Percentiles rank a stretch among this genome's conserved stretches.
Conservation (phyloP, 805 yeast species). For the Saccharomyces eubayanus region DNA sequence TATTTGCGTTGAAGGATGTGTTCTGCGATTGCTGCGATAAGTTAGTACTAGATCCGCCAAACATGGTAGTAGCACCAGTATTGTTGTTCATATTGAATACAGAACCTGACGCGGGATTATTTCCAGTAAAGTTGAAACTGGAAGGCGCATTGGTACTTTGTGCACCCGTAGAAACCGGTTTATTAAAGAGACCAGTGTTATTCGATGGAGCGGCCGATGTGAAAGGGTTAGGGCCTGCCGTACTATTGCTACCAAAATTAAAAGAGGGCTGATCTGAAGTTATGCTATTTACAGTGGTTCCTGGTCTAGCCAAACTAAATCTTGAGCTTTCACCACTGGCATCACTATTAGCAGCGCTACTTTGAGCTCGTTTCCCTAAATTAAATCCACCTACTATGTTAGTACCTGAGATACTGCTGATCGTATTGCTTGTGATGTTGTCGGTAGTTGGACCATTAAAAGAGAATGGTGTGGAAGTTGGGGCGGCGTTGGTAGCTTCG, state of each 20-base stretch:
- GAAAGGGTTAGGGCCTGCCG: neutral
- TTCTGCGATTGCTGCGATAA: neutral
- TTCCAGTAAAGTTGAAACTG: neutral
- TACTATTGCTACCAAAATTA: neutral
- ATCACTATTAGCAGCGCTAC: neutral
- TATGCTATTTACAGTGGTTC: neutral
- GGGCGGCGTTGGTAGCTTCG: neutral
- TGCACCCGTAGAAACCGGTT: neutral
- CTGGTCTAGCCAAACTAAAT: neutral
- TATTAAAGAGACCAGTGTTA: neutral
- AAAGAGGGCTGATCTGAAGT: neutral
- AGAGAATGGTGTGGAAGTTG: constrained; percentile 2
- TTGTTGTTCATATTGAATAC: constrained; percentile 1
- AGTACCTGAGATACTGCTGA: neutral
- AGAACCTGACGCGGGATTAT: neutral
- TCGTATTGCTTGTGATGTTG: neutral
- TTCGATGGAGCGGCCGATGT: neutral
- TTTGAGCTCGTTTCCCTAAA: neutral
- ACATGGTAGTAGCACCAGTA: constrained; percentile 15
- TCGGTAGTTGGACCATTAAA: neutral
- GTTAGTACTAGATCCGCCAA: constrained; percentile 8
- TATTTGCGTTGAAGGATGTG: constrained; percentile 1
- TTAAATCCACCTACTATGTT: neutral
- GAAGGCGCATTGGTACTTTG: neutral
- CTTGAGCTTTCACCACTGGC: neutral